Conservation (phyloP, 1,284 basidiomycete species). For the Vanrija humicola region DNA sequence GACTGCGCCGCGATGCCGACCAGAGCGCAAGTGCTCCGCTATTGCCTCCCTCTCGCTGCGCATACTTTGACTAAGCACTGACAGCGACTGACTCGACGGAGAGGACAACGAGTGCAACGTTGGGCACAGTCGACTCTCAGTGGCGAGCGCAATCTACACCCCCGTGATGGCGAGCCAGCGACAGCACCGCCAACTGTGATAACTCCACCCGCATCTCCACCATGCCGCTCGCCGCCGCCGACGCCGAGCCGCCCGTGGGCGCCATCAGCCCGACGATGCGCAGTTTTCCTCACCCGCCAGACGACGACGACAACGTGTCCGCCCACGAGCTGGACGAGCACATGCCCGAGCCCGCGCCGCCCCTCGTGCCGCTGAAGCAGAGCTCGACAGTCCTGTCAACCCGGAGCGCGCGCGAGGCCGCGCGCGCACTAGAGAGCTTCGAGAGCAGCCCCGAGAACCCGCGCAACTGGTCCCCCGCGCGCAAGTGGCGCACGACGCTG, state of each 20-base stretch:
- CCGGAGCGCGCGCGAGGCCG: conserved; percentile 23
- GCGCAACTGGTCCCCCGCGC: conserved; percentile 32
- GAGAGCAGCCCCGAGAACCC: conserved; percentile 33
- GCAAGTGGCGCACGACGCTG: conserved; percentile 33
- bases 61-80: too few relatives aligned
- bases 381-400: conserved; percentile 18
- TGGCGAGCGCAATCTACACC: too few relatives aligned
- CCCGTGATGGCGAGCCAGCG: background rate
- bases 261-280: background rate
- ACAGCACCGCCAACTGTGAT: background rate
- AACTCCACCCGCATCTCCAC: too few relatives aligned
- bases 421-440: conserved; percentile 26
- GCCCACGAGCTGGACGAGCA: background rate
- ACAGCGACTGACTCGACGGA: too few relatives aligned
- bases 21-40: too few relatives aligned
- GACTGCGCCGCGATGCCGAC: too few relatives aligned
- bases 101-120: too few relatives aligned
- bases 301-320: background rate
- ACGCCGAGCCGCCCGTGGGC: background rate
- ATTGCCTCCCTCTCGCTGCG: too few relatives aligned
- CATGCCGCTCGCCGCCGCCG: background rate
- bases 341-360: background rate
- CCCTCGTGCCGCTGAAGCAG: conserved; percentile 7
- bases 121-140: too few relatives aligned
- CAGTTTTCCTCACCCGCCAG: background rate